Conservation (phyloP, 352 stramenopile species). For the Globisporangium recalcitrans region DNA sequence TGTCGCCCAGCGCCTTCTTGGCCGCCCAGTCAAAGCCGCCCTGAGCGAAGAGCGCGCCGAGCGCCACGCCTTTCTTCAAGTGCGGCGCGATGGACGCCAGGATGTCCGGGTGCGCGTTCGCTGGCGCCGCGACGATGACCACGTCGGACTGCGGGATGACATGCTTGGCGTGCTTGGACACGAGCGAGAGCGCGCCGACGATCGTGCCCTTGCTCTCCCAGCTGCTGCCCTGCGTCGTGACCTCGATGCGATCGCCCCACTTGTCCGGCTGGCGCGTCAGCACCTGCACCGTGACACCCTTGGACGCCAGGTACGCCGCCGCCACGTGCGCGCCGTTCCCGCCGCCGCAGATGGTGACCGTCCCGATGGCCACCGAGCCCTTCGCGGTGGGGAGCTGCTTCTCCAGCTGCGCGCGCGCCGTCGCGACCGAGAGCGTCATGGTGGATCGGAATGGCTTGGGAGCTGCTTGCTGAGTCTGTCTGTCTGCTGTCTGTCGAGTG, state of each 20-base stretch:
- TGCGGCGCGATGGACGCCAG: constrained; percentile 72
- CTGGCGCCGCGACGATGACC: constrained; percentile 86
- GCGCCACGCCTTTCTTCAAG: constrained; percentile 78
- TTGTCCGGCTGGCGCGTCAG: constrained; percentile 78
- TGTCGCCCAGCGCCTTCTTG: constrained; percentile 81
- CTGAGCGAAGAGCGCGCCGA: constrained; percentile 89
- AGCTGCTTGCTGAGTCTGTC: neutral
- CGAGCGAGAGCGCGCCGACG: constrained; percentile 57
- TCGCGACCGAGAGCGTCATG: constrained; percentile 81
- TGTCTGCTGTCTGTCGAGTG: neutral
- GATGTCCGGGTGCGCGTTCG: constrained; percentile 85
- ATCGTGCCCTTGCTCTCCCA: constrained; percentile 81
- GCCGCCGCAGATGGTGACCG: constrained; percentile 89
- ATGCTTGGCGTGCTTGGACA: constrained; percentile 79
- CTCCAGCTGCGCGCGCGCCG: constrained; percentile 55
- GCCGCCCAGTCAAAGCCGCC: constrained; percentile 91
- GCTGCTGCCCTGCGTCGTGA: constrained; percentile 79
- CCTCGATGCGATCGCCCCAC: constrained; percentile 73
- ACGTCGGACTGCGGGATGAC: constrained; percentile 87
- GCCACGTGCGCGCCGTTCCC: constrained; percentile 90
- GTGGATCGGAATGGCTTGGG: neutral
- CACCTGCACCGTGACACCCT: constrained; percentile 77
- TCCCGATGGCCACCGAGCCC: constrained; percentile 29
- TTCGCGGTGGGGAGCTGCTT: constrained; percentile 34
- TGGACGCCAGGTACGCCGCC: constrained; percentile 84